phyloP scores from a whole-genome alignment of 768 basidiomycete genomes.

The Leccinum broughii region DNA sequence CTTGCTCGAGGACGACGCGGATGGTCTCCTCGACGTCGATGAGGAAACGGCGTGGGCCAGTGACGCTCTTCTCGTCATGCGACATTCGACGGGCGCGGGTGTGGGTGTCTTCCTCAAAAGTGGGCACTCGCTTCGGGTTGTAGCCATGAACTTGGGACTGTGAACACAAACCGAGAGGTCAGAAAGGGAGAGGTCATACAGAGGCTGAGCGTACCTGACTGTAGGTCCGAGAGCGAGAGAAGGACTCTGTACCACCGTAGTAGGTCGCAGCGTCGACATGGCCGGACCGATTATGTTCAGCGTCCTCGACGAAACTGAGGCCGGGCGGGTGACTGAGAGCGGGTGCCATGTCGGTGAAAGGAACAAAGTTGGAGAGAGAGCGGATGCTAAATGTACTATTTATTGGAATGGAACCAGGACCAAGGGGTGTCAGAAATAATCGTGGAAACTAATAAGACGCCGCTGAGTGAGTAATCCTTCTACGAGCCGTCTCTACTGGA shows the following conservation, averaged over 20 bases:
- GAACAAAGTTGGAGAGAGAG: background rate
- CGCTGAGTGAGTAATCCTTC: background rate
- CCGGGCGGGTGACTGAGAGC: slow-evolving; percentile 61
- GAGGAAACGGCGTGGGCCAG: slow-evolving; percentile 84
- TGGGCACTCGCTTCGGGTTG: slow-evolving; percentile 66
- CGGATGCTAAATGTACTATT: background rate
- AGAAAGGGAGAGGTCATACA: slow-evolving; percentile 6
- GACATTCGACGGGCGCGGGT: slow-evolving; percentile 77
- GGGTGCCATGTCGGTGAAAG: slow-evolving; percentile 55
- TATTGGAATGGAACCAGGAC: slow-evolving; percentile 11
- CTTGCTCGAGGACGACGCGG: slow-evolving; percentile 92
- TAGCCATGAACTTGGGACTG: slow-evolving; percentile 75
- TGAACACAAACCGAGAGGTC: slow-evolving; percentile 13
- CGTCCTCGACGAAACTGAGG: slow-evolving; percentile 68
- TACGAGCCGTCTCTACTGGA: too few species aligned
- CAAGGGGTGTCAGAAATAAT: slow-evolving; percentile 12
- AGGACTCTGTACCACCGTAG: slow-evolving; percentile 79
- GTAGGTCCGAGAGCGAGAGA: slow-evolving; percentile 84
- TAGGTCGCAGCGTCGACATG: slow-evolving; percentile 76
- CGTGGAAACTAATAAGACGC: background rate
- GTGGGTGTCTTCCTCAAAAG: slow-evolving; percentile 79
- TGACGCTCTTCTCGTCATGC: slow-evolving; percentile 86
- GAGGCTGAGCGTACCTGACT: slow-evolving; percentile 66
- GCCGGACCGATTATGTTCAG: slow-evolving; percentile 40
- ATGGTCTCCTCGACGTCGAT: slow-evolving; percentile 99